Conservation (phyloP, 257 asterid genomes). For the Perilla frutescens region DNA sequence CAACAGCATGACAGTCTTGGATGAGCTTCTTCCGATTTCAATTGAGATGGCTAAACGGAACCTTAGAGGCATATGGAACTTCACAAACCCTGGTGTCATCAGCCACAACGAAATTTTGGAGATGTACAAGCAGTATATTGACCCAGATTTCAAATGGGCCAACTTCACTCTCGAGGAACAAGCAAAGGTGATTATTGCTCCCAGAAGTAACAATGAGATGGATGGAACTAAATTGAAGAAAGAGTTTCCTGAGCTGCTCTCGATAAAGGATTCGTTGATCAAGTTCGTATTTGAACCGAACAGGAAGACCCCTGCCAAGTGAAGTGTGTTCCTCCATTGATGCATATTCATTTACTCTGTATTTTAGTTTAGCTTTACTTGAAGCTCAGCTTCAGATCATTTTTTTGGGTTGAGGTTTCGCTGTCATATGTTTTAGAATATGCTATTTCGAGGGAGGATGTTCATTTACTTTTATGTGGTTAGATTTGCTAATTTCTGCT, state of each 20-base stretch:
- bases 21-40: slow-evolving; percentile 93
- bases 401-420: slow-evolving; percentile 14
- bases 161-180: slow-evolving; percentile 97
- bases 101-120: slow-evolving; percentile 94
- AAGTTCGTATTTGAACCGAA: slow-evolving; percentile 88
- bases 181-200: slow-evolving; percentile 93
- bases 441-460: slow-evolving; percentile 21
- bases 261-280: slow-evolving; percentile 88
- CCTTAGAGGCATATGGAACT: slow-evolving; percentile 92
- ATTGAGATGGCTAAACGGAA: slow-evolving; percentile 97
- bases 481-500: slow-evolving; percentile 25
- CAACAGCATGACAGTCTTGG: slow-evolving; percentile 98
- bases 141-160: slow-evolving; percentile 65
- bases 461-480: slow-evolving; percentile 17
- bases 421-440: not conserved
- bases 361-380: slow-evolving; percentile 36
- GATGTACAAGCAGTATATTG: slow-evolving; percentile 87
- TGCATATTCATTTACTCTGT: slow-evolving; percentile 18
- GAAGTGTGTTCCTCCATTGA: slow-evolving; percentile 20
- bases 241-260: slow-evolving; percentile 84
- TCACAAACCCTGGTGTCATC: slow-evolving; percentile 92
- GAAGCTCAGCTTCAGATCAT: slow-evolving; percentile 30
- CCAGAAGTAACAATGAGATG: slow-evolving; percentile 90
- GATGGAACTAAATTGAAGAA: slow-evolving; percentile 85
- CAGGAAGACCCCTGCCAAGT: slow-evolving; percentile 61